These are phyloP conservation scores for Vaccinium myrtillus DNA, from an alignment of 148 eudicot species.

Conservation along the genomic window DNA sequence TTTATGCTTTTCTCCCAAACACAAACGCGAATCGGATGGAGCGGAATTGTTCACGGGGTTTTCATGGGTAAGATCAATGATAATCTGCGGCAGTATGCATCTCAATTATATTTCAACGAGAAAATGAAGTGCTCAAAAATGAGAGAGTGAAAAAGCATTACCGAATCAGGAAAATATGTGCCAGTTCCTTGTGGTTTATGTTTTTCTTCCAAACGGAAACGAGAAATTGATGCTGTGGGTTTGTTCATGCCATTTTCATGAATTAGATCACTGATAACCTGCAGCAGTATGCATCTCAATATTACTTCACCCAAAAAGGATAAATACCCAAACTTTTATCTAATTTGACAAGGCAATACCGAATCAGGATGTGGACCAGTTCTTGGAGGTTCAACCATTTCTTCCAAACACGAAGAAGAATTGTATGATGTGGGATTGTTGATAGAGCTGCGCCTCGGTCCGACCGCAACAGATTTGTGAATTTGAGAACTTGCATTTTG, in stretches of 20 bases:
- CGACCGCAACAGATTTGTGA: constrained; percentile 16
- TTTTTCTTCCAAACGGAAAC: constrained; percentile 19
- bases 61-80: not conserved
- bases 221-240: constrained; percentile 17
- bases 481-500: constrained; percentile 21
- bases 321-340: not conserved
- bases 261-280: not conserved
- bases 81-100: constrained; percentile 3
- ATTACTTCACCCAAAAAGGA: not conserved
- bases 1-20: constrained; percentile 23
- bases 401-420: constrained; percentile 22
- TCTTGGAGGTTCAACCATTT: constrained; percentile 30
- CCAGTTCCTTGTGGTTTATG: constrained; percentile 38
- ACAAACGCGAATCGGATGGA: not conserved
- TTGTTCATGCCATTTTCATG: constrained; percentile 5
- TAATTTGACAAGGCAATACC: not conserved
- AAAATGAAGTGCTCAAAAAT: not conserved
- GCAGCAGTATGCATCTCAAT: constrained; percentile 3
- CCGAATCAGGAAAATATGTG: constrained; percentile 30
- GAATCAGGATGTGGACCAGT: constrained; percentile 28
- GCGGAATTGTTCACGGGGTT: not conserved
- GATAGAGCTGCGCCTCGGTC: constrained; percentile 4
- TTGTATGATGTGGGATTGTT: constrained; percentile 14
- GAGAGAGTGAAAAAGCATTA: not conserved
- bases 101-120: not conserved